Evolutionary conservation across 2,329 filamentous ascomycete species (phyloP).

Genomic region (Sporothrix curviconia): DNA sequence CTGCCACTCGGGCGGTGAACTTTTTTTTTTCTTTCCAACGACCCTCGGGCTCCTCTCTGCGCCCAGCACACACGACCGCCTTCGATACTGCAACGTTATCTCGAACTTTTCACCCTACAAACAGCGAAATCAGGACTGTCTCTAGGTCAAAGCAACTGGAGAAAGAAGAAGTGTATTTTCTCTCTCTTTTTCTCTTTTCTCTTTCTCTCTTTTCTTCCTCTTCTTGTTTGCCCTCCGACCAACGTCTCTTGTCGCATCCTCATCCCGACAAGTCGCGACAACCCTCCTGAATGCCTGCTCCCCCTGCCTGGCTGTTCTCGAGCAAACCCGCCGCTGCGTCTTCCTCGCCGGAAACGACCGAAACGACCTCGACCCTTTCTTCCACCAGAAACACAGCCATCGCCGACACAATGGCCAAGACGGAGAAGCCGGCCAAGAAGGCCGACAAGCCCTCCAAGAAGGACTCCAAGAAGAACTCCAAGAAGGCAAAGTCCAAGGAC

Average conservation of each 20-base stretch:
- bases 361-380: neutral
- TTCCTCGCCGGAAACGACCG: neutral
- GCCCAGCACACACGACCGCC: neutral
- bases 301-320: conserved; percentile 21
- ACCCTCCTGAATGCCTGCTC: neutral
- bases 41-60: neutral
- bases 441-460: neutral
- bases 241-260: neutral
- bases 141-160: no score
- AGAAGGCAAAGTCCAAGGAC: conserved; percentile 10
- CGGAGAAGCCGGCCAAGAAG: conserved; percentile 9
- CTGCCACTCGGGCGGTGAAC: conserved; percentile 7
- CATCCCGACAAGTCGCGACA: neutral
- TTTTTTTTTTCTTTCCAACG: conserved; percentile 4
- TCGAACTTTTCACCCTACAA: neutral
- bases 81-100: neutral
- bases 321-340: conserved; percentile 8
- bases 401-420: conserved; percentile 14
- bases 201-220: neutral
- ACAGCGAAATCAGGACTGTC: no score
- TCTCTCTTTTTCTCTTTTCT: neutral
- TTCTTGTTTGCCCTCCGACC: neutral
- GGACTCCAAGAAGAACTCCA: conserved; percentile 12
- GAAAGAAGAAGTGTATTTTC: neutral
- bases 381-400: no score